Base-by-base conservation (phyloP, 352 stramenopile species). In the Pythium graminicola region DNA sequence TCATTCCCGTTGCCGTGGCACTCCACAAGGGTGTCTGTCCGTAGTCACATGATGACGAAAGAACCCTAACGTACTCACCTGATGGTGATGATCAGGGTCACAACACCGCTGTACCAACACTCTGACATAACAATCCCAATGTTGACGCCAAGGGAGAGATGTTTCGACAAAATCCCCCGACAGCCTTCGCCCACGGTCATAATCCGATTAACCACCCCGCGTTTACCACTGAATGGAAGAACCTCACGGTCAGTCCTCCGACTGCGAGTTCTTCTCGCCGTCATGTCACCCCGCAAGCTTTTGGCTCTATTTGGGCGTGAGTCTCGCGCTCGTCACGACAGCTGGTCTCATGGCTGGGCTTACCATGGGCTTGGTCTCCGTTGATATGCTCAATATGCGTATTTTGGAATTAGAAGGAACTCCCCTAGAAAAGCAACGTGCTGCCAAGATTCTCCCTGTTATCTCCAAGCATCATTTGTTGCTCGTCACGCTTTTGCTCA, bases 401-500 rank as follows among this genome's bases (percentile, higher is more conserved):
- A 90, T 88, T 61, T 66, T 88, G 31, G 68, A 90, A 63, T 73
- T 90, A 48, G 76, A 86, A 60, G 88, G 86, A 35, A 69, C 70
- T 11, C 62, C 72, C 5, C 33, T 57, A 10, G 79, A 97, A 63
- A 87, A 97, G 68, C 42, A 63, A 19, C 70, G 81, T 23, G 89
- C 91, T 7, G 61, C 50, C 17, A 61, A 68, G 7, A 75, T 98
- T 24, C 67, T 97, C 7, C 92, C 93, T 6, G 62, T 99, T 48
- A 70, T 98, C 22, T 67, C 83, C 43, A 61, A 83, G 24, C 91
- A 97, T 61, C 95, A 99, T 76, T 69, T 94, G 40, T 61, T 98
- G 6, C 67, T 99, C 9, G 94, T 98, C 13, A 97, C 95, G 44
- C 65, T 99, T 27, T 67, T 99, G 26, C 74, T 99, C 17, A 76